Evolutionary conservation across 495 filamentous ascomycete genomes (phyloP).

Genomic region (Daldinia bambusicola): DNA sequence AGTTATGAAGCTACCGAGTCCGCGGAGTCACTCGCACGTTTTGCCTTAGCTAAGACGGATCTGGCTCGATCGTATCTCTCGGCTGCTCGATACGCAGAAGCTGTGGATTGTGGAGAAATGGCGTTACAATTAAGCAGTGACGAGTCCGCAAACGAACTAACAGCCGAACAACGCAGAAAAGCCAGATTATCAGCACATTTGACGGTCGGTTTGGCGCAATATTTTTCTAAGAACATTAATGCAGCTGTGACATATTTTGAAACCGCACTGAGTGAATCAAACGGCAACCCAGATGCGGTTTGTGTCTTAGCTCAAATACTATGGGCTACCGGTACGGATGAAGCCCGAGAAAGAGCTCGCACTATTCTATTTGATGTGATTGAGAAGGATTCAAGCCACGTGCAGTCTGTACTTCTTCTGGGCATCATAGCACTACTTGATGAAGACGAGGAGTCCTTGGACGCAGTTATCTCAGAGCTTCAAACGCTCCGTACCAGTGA

Average conservation of each 20-base stretch:
- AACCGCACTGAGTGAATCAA: conserved; percentile 80
- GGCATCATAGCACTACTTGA: conserved; percentile 86
- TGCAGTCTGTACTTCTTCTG: conserved; percentile 79
- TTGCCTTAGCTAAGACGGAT: conserved; percentile 87
- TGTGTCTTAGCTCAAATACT: conserved; percentile 90
- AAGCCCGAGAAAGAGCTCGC: conserved; percentile 77
- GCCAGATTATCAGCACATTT: conserved; percentile 85
- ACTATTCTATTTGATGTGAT: conserved; percentile 83
- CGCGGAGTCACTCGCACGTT: conserved; percentile 72
- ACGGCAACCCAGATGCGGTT: conserved; percentile 82
- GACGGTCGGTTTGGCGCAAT: conserved; percentile 83
- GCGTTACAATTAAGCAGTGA: conserved; percentile 77
- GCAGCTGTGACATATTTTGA: conserved; percentile 82
- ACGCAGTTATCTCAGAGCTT: conserved; percentile 84
- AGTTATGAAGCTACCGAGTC: conserved; percentile 88
- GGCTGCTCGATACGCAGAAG: conserved; percentile 66
- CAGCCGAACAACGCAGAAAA: conserved; percentile 64
- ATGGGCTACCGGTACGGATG: conserved; percentile 86
- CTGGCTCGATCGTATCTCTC: conserved; percentile 83
- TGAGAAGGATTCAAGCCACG: conserved; percentile 74
- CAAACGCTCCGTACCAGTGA: conserved; percentile 73
- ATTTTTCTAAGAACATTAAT: conserved; percentile 70
- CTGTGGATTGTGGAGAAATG: conserved; percentile 76
- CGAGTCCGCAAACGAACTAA: conserved; percentile 62
- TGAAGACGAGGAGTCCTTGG: conserved; percentile 76